These are phyloP conservation scores for Wallacemonas rigidus DNA, from an alignment of 208 protist genomes.

Conservation along the genomic window DNA sequence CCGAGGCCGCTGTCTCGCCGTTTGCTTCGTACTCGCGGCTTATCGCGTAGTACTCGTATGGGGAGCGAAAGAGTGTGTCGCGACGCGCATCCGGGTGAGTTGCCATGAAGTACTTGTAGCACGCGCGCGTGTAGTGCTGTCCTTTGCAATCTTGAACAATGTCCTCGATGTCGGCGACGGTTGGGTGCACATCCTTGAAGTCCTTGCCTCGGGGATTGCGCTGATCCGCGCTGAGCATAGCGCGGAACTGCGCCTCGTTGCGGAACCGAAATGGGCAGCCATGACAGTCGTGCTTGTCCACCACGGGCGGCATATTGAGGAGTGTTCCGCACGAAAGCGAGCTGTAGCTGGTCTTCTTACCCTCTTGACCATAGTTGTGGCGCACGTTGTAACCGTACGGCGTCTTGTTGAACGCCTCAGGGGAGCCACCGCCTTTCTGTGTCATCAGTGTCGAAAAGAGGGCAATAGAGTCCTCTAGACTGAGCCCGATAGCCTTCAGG, in stretches of 20 bases:
- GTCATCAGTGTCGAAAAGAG: slow-evolving; percentile 90
- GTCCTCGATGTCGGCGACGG: slow-evolving; percentile 79
- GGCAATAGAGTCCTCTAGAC: slow-evolving; percentile 78
- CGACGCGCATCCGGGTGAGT: slow-evolving; percentile 76
- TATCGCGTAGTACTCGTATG: slow-evolving; percentile 83
- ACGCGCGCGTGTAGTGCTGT: slow-evolving; percentile 90
- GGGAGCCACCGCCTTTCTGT: slow-evolving; percentile 67
- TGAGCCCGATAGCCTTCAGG: slow-evolving; percentile 89
- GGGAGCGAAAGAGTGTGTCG: slow-evolving; percentile 87
- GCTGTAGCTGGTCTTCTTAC: slow-evolving; percentile 91
- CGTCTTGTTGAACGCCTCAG: slow-evolving; percentile 81
- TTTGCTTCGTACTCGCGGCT: slow-evolving; percentile 55
- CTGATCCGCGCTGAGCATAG: slow-evolving; percentile 54
- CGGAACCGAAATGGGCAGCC: slow-evolving; percentile 91
- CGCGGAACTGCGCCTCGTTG: slow-evolving; percentile 67
- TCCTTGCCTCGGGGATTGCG: slow-evolving; percentile 57
- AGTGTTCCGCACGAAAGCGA: slow-evolving; percentile 81
- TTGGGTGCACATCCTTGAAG: slow-evolving; percentile 43
- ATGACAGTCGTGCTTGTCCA: slow-evolving; percentile 86
- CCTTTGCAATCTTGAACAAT: slow-evolving; percentile 84
- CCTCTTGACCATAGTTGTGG: slow-evolving; percentile 92
- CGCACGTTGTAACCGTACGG: slow-evolving; percentile 92
- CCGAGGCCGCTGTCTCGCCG: slow-evolving; percentile 8
- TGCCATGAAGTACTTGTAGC: slow-evolving; percentile 92
- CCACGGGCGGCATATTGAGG: slow-evolving; percentile 76